Conservation (phyloP, 2,329 filamentous ascomycete species). For the Immersiporthe knoxdaviesiana region DNA sequence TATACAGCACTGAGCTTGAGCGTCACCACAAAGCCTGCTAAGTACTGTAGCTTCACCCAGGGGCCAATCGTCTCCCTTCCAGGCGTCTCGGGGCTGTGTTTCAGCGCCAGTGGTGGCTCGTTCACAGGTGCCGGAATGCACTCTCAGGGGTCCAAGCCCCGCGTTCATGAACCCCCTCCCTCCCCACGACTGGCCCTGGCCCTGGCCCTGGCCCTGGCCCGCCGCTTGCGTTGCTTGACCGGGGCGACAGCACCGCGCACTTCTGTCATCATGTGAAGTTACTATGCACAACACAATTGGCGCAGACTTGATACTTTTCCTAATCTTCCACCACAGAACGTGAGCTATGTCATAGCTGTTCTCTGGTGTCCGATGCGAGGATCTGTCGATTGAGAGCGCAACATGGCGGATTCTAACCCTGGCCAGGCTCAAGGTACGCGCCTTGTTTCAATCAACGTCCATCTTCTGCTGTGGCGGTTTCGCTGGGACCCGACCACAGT, state of each 20-base stretch:
- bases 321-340: not conserved
- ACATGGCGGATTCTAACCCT: slow-evolving; percentile 20
- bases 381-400: slow-evolving; percentile 1
- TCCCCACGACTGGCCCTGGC: not conserved
- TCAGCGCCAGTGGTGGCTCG: not conserved
- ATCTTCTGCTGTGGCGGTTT: not conserved
- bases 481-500: not conserved
- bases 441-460: not conserved
- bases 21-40: not conserved
- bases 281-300: too few relatives aligned
- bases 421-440: slow-evolving; percentile 20
- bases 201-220: too few relatives aligned
- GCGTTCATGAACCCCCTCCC: not conserved
- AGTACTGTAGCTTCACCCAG: too few relatives aligned
- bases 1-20: not conserved
- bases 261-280: slow-evolving; percentile 6
- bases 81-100: not conserved
- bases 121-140: not conserved
- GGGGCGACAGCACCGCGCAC: not conserved
- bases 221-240: not conserved
- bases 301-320: not conserved
- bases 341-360: not conserved
- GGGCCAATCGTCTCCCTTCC: not conserved
- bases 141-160: not conserved
- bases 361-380: not conserved